Evolutionary conservation across 129 eudicot species (phyloP).

Genomic region (Pulicaria dysenterica): DNA sequence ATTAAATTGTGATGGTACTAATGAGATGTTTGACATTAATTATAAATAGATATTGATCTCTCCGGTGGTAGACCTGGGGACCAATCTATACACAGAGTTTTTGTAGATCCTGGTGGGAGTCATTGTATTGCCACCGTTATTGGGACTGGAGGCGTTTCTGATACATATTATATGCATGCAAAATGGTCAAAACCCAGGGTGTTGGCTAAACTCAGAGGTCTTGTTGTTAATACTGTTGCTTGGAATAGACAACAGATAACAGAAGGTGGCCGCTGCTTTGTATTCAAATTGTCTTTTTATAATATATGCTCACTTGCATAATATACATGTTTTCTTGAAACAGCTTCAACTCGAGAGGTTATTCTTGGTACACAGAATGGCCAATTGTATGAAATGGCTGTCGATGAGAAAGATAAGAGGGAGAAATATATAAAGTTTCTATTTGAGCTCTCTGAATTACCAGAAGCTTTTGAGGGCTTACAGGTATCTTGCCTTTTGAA

Average conservation of each 20-base stretch:
- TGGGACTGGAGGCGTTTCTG: conserved; percentile 69
- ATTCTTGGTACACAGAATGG: conserved; percentile 92
- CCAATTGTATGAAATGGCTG: conserved; percentile 81
- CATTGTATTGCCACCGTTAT: conserved; percentile 83
- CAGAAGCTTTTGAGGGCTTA: conserved; percentile 80
- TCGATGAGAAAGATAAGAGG: conserved; percentile 94
- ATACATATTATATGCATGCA: conserved; percentile 85
- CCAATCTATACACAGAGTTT: conserved; percentile 86
- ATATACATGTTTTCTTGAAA: not conserved
- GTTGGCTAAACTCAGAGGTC: conserved; percentile 71
- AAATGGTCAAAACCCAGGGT: conserved; percentile 91
- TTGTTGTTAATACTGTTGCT: conserved; percentile 86
- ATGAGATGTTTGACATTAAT: not conserved
- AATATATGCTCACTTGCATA: not conserved
- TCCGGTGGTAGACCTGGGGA: conserved; percentile 80
- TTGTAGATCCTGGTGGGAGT: conserved; percentile 97
- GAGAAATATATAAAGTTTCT: conserved; percentile 87
- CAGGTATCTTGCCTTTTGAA: conserved; percentile 55
- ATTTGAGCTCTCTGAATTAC: conserved; percentile 75
- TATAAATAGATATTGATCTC: conserved; percentile 79
- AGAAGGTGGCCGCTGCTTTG: conserved; percentile 54
- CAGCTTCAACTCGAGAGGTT: conserved; percentile 90
- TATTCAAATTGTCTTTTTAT: conserved; percentile 10
- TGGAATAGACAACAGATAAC: conserved; percentile 94
- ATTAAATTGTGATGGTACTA: conserved; percentile 5